Base-by-base conservation (phyloP, 1,284 basidiomycete genomes). In the Cryptococcus amylolentus region DNA sequence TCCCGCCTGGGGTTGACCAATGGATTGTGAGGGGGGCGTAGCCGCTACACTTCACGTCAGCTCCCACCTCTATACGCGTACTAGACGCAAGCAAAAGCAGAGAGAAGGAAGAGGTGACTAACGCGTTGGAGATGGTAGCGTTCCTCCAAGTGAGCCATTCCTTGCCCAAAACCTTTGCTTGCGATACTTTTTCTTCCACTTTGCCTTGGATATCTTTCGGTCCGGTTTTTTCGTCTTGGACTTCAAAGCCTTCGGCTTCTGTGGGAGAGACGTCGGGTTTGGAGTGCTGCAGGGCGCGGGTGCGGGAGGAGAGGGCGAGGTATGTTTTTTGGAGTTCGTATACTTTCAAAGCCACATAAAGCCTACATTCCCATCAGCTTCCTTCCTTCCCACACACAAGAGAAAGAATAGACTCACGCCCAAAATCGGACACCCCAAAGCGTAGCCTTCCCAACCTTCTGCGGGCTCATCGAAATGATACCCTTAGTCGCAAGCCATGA, bases 21-120 rank as follows among this genome's bases (percentile, higher is more conserved):
- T 78, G 76, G 26, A 76, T 43, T 0, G 76, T 78, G 40, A 78
- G 61, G 2, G 76, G 76, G 8, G 73, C 68, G 51, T 73, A 78
- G 31, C 68, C 75, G 48, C 72, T 75, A 57, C 8, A n/a, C 10
- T 10, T 8, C 14, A 31, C 10, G 50, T 56, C 47, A 55, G 40
- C 26, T 35, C 35, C 4, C 16, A 14, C 23, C 14, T 7, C 7
- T 23, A 18, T 20, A 23, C n/a, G n/a, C n/a, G n/a, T n/a, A 35
- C 12, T 23, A 23, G 23, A 23, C 3, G 23, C 23, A 23, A 55
- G 18, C 14, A 26, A 39, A 51, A 4, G 38, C 7, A 13, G 18
- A 46, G 31, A 26, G 16, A 10, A 64, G 72, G 48, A 48, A 73
- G 72, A 56, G 60, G 57, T 23, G 23, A 23, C 23, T 23, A 3